A percentile compares a stretch with the other conserved stretches of the same genome.
Conservation (phyloP, 768 basidiomycete genomes). For the Rhodotorula kratochvilovae region DNA sequence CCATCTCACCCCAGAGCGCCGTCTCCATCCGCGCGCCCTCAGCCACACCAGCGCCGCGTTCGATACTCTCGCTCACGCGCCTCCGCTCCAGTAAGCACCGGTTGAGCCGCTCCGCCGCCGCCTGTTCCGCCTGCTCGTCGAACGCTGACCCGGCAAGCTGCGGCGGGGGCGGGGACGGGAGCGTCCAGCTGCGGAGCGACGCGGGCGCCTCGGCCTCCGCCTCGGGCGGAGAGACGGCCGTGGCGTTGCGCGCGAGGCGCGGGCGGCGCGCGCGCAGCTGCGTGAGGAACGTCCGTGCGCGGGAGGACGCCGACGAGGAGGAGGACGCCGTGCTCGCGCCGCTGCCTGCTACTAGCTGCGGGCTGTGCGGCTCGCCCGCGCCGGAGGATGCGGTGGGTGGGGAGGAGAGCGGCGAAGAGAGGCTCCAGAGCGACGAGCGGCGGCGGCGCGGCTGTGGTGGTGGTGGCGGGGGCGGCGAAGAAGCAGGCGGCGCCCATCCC, state of each 20-base stretch:
- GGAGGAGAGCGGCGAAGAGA: not conserved
- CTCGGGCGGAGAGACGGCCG: not conserved
- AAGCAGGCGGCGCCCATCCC: not conserved
- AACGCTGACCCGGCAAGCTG: not conserved
- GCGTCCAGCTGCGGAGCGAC: not conserved
- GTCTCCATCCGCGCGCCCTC: not conserved
- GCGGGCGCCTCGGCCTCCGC: too few relatives aligned
- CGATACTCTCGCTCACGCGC: slow-evolving; percentile 9
- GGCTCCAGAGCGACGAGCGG: not conserved
- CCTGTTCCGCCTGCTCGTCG: slow-evolving; percentile 9
- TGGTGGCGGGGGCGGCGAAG: not conserved
- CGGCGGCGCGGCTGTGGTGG: not conserved
- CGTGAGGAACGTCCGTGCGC: slow-evolving; percentile 29
- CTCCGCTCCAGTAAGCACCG: slow-evolving; percentile 9
- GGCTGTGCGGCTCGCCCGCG: not conserved
- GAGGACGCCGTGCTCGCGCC: too few relatives aligned
- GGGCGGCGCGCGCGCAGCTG: slow-evolving; percentile 30
- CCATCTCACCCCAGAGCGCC: not conserved
- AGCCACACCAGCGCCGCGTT: not conserved
- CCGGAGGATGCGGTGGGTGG: not conserved
- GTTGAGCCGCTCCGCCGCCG: slow-evolving; percentile 11
- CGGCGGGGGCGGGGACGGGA: not conserved
- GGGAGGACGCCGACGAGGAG: not conserved
- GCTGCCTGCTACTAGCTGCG: not conserved
- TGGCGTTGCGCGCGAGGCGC: slow-evolving; percentile 9